Conservation (phyloP, 768 basidiomycete species). For the Termitomyces sp. region DNA sequence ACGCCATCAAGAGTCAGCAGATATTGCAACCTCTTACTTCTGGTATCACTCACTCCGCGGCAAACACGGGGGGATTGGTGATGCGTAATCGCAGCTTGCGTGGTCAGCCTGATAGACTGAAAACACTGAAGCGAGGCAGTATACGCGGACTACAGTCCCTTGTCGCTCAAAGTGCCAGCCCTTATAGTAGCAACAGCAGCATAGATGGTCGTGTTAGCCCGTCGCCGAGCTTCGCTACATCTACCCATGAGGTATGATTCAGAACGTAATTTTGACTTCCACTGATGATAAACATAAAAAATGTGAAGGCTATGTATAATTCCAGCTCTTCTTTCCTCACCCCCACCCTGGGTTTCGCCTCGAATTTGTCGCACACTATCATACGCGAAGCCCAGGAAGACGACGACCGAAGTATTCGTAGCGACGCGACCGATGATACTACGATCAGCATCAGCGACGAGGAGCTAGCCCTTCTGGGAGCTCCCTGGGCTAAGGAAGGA, state of each 20-base stretch:
- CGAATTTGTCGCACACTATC: conserved; percentile 92
- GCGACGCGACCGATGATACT: conserved; percentile 59
- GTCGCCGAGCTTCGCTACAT: conserved; percentile 89
- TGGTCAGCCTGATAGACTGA: conserved; percentile 62
- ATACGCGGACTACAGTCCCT: conserved; percentile 83
- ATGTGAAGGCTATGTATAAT: conserved; percentile 45
- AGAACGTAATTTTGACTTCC: not conserved
- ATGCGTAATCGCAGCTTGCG: conserved; percentile 71
- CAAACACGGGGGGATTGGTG: conserved; percentile 39
- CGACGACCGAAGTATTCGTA: conserved; percentile 65
- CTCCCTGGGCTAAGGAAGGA: conserved; percentile 99
- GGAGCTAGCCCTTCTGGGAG: conserved; percentile 89
- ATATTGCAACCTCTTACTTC: conserved; percentile 76
- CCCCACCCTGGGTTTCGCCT: conserved; percentile 93
- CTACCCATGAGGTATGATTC: conserved; percentile 65
- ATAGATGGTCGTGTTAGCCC: conserved; percentile 91
- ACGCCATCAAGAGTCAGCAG: conserved; percentile 83
- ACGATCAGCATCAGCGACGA: conserved; percentile 90
- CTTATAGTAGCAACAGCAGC: conserved; percentile 80
- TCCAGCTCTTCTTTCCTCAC: conserved; percentile 68
- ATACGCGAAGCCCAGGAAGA: conserved; percentile 94
- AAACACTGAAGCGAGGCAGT: conserved; percentile 83
- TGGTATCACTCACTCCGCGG: conserved; percentile 41
- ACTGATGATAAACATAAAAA: not conserved
- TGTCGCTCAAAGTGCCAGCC: conserved; percentile 60